phyloP scores from a whole-genome alignment of 2,329 filamentous ascomycete genomes.

The Hymenotorrendiella dingleyae region DNA sequence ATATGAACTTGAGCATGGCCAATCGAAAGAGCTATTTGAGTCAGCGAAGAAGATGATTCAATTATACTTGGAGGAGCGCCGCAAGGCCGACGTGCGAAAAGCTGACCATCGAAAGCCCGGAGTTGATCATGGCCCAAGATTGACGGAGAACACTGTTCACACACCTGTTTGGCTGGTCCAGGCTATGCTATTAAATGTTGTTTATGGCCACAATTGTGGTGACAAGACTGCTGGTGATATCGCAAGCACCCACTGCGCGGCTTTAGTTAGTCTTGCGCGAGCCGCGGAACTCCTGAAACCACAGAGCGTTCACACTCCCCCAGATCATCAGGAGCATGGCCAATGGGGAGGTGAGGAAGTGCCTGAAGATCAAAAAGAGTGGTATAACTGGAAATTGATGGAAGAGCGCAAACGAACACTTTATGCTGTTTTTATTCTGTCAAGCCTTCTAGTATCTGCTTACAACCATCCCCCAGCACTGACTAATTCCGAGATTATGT shows the following conservation, averaged over 20 bases:
- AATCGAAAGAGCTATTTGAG: constrained; percentile 83
- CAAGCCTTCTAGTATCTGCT: constrained; percentile 82
- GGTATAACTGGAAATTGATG: constrained; percentile 80
- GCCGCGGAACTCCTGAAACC: constrained; percentile 70
- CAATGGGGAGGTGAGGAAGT: constrained; percentile 27
- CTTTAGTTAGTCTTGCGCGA: constrained; percentile 83
- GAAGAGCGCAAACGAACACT: constrained; percentile 93
- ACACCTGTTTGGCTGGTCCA: constrained; percentile 94
- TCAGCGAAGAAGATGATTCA: constrained; percentile 94
- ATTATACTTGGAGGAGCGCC: constrained; percentile 82
- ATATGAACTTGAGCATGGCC: constrained; percentile 76
- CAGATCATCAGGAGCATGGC: constrained; percentile 31
- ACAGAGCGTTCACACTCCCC: constrained; percentile 17
- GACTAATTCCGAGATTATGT: constrained; percentile 86
- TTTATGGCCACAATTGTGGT: constrained; percentile 91
- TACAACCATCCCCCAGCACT: constrained; percentile 90
- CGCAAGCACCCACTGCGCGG: constrained; percentile 85
- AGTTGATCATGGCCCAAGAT: constrained; percentile 41
- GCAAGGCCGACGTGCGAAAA: constrained; percentile 73
- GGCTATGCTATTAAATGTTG: constrained; percentile 92
- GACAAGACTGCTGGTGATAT: constrained; percentile 89
- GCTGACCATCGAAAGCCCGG: constrained; percentile 50
- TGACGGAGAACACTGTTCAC: constrained; percentile 57
- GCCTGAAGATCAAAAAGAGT: constrained; percentile 62
- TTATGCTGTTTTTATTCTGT: constrained; percentile 85